Evolutionary conservation across 805 yeast genomes (phyloP).

Genomic region (Barnettozyma populi): DNA sequence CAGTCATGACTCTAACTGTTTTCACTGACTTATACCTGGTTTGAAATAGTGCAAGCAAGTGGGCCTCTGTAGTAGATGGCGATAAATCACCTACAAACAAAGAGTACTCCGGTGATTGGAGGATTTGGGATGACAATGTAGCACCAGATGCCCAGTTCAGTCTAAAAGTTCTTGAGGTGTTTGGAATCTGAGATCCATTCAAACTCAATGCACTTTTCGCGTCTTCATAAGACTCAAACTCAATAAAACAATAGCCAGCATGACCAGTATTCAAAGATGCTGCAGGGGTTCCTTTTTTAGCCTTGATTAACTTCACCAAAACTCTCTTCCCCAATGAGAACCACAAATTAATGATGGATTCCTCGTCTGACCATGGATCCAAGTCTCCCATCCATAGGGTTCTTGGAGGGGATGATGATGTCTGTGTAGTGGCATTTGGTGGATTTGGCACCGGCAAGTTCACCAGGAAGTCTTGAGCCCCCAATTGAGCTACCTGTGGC

Average conservation of each 20-base stretch:
- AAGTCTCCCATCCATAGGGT: slow-evolving; percentile 89
- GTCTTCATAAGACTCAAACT: slow-evolving; percentile 61
- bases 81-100: slow-evolving; percentile 80
- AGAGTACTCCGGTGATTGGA: slow-evolving; percentile 71
- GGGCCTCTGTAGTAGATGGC: slow-evolving; percentile 77
- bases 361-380: slow-evolving; percentile 75
- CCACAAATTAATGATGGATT: slow-evolving; percentile 56
- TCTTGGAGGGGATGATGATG: slow-evolving; percentile 46
- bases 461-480: slow-evolving; percentile 21
- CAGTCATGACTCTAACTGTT: slow-evolving; percentile 83
- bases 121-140: slow-evolving; percentile 62
- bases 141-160: slow-evolving; percentile 86
- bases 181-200: slow-evolving; percentile 63
- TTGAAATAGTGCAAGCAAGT: slow-evolving; percentile 66
- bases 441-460: slow-evolving; percentile 43
- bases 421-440: slow-evolving; percentile 45
- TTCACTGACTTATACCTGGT: slow-evolving; percentile 59
- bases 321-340: slow-evolving; percentile 49
- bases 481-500: slow-evolving; percentile 21
- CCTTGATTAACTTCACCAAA: slow-evolving; percentile 60
- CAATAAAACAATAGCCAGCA: slow-evolving; percentile 75
- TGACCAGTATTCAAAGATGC: slow-evolving; percentile 32
- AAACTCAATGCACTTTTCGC: slow-evolving; percentile 64
- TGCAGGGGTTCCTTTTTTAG: slow-evolving; percentile 35
- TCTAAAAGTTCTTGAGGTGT: slow-evolving; percentile 57